Percentiles rank a stretch among this genome's conserved stretches.
Conservation (phyloP, 257 asterid genomes). For the Verbena officinalis region DNA sequence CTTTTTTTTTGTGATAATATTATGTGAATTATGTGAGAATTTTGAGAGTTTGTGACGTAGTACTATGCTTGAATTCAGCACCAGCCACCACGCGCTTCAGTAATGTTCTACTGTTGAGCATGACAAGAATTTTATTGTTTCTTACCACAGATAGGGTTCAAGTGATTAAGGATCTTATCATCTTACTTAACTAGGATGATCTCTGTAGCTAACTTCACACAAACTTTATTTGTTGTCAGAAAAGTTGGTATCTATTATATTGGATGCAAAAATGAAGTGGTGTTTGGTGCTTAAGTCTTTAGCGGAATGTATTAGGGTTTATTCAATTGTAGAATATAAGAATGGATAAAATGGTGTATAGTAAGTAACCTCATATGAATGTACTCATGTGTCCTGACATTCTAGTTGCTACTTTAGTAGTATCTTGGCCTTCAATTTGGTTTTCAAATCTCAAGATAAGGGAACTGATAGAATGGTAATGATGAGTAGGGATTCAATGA, state of each 20-base stretch:
- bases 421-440: too few species aligned
- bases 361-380: constrained; percentile 1
- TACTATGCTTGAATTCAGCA: background rate
- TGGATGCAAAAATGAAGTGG: background rate
- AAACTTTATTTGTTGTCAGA: background rate
- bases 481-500: background rate
- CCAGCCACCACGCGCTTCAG: background rate
- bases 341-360: background rate
- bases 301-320: background rate
- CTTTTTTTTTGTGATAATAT: background rate
- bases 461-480: too few species aligned
- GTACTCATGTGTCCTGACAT: background rate
- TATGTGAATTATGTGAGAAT: background rate
- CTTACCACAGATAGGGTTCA: background rate
- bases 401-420: too few species aligned
- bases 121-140: background rate
- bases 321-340: background rate
- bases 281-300: background rate
- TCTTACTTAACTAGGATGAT: background rate
- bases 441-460: too few species aligned
- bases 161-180: background rate
- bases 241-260: background rate
- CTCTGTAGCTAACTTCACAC: too few species aligned
- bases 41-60: background rate
- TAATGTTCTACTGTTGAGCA: background rate